Base-by-base conservation (phyloP, 495 filamentous ascomycete genomes). In the Hyaloscypha bicolor region DNA sequence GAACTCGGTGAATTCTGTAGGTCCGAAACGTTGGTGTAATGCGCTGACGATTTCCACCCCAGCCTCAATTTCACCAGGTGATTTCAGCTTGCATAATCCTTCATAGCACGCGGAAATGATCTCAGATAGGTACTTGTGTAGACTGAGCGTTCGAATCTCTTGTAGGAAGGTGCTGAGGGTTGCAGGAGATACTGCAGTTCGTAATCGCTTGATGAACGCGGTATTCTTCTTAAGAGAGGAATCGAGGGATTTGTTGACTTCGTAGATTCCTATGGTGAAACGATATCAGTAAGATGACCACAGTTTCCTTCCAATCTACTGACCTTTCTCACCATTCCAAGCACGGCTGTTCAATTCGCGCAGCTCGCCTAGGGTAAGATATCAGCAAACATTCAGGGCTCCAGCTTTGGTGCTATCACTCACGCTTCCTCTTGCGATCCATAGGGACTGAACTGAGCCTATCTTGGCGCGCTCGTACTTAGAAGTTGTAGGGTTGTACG, bases 141-240 rank as follows among this genome's bases (percentile, higher is more conserved):
- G 86, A 63, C 94, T 97, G 9, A 97, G 84, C 55, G 93, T 93
- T 66, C 91, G 90, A 71, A 97, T 92, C 73, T 99, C 95, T 75
- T 96, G 89, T 51, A 97, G 78, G 77, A 98, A 96, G 64, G 93
- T 93, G 62, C 86, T 81, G 51, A 92, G 84, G 55, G 90, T 89
- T 59, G 92, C 84, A 58, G 91, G 81, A 65, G 87, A 93, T 67
- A 98, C 89, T 51, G 93, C 91, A 32, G 95, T 97, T 42, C 95
- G 92, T 39, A 98, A 83, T 62, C 96, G 91, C 78, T 97, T 97
- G 76, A 99, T 99, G 77, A 98, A 97, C 65, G 94, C 94, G 14
- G 95, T 99, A 74, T 99, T 99, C 79, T 98, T 99, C 83, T 97
- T 98, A 72, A 99, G 84, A 35, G 94, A 94, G 21, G 96, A 97